Evolutionary conservation across 2,329 filamentous ascomycete species (phyloP).

Genomic region (Aspergillus ustus): DNA sequence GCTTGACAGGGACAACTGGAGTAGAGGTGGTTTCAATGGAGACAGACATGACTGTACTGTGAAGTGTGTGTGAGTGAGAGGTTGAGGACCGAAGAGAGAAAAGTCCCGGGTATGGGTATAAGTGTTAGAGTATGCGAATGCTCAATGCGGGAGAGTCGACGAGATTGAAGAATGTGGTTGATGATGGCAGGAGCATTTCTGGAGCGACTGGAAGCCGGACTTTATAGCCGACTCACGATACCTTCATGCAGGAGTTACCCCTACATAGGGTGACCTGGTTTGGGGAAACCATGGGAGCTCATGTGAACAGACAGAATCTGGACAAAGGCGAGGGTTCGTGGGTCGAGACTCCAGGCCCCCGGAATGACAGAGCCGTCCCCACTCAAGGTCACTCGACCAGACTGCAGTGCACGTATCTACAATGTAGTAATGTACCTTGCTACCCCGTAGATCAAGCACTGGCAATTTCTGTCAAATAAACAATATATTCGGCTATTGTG

Average conservation of each 20-base stretch:
- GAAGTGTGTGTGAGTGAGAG: background rate
- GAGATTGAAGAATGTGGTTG: constrained; percentile 2
- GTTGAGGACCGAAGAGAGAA: background rate
- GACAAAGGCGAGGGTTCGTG: constrained; percentile 5
- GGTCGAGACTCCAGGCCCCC: constrained; percentile 17
- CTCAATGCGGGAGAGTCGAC: background rate
- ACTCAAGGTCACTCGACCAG: constrained; percentile 23
- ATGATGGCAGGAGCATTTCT: constrained; percentile 8
- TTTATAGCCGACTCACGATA: constrained; percentile 26
- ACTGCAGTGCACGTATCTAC: background rate
- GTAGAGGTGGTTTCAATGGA: constrained; percentile 37
- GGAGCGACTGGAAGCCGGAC: constrained; percentile 6
- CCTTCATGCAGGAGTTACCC: background rate
- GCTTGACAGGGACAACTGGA: constrained; percentile 32
- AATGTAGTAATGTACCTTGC: constrained; percentile 1
- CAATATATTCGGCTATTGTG: background rate
- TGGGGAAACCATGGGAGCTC: constrained; percentile 22
- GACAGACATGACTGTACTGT: constrained; percentile 35
- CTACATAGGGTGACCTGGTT: background rate
- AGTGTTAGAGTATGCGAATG: background rate
- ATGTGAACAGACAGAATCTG: constrained; percentile 26
- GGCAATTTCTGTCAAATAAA: background rate
- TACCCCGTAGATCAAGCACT: background rate
- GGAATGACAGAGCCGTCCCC: constrained; percentile 15
- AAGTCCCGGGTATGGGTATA: background rate